Percentiles rank a stretch among this genome's conserved stretches.
Evolutionary conservation across 2,329 filamentous ascomycete species (phyloP).

Genomic region (Exophiala calicioides): DNA sequence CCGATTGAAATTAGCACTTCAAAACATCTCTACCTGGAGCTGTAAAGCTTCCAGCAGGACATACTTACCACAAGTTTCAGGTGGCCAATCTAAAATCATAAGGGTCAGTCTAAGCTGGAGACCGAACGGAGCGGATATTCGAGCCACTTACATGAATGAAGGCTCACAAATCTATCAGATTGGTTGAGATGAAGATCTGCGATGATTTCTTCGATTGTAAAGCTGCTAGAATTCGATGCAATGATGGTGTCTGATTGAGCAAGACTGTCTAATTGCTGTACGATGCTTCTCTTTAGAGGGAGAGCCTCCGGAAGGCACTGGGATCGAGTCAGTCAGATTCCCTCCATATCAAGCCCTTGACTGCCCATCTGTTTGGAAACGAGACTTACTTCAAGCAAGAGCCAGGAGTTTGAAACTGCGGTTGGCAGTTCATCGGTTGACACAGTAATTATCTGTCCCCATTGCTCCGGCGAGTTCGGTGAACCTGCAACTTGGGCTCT

Average conservation of each 20-base stretch:
- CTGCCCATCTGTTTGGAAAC: too few relatives aligned
- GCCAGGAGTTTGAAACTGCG: not conserved
- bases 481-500: conserved; percentile 31
- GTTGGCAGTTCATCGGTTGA: not conserved
- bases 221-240: conserved; percentile 52
- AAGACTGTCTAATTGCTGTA: conserved; percentile 43
- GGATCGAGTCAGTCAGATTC: too few relatives aligned
- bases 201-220: conserved; percentile 47
- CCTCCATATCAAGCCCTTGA: too few relatives aligned
- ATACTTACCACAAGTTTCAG: conserved; percentile 35
- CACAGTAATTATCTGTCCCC: conserved; percentile 44
- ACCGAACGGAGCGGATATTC: conserved; percentile 23
- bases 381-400: not conserved
- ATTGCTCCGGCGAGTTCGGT: conserved; percentile 28
- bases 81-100: conserved; percentile 40
- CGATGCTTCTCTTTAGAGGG: conserved; percentile 43
- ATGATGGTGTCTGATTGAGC: conserved; percentile 43
- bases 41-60: too few relatives aligned
- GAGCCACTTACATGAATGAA: conserved; percentile 40
- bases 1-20: too few relatives aligned
- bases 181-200: too few relatives aligned
- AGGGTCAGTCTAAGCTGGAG: conserved; percentile 7
- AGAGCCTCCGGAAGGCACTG: conserved; percentile 50
- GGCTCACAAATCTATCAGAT: too few relatives aligned
- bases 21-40: too few relatives aligned